phyloP scores from a whole-genome alignment of 148 eudicot genomes.

The Bassia scoparia region DNA sequence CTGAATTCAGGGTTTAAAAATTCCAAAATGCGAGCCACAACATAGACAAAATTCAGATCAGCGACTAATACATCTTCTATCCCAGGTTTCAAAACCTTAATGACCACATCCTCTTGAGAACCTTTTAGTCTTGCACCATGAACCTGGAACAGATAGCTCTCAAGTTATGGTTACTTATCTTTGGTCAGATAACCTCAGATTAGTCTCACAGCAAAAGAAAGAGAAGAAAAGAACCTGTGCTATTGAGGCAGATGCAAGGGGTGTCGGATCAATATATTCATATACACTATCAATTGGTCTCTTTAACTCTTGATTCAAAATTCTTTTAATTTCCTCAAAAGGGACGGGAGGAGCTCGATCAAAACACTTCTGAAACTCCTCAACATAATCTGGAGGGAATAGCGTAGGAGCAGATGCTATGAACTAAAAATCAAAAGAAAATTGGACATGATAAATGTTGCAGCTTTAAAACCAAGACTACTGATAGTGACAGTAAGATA shows the following conservation, averaged over 20 bases:
- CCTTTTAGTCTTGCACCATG: constrained; percentile 91
- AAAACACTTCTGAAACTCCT: constrained; percentile 93
- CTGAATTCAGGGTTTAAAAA: constrained; percentile 84
- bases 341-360: constrained; percentile 86
- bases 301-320: constrained; percentile 69
- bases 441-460: constrained; percentile 17
- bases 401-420: constrained; percentile 94
- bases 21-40: constrained; percentile 89
- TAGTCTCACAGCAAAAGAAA: constrained; percentile 13
- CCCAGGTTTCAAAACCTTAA: constrained; percentile 97
- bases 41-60: constrained; percentile 88
- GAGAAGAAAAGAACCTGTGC: constrained; percentile 63
- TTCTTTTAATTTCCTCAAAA: constrained; percentile 72
- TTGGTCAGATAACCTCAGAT: constrained; percentile 13
- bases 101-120: constrained; percentile 81
- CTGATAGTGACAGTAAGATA: not conserved
- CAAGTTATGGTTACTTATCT: constrained; percentile 15
- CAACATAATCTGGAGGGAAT: constrained; percentile 90
- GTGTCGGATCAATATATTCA: constrained; percentile 91
- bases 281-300: constrained; percentile 80
- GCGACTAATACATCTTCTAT: constrained; percentile 88
- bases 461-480: not conserved
- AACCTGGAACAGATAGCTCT: constrained; percentile 51
- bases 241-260: constrained; percentile 95
- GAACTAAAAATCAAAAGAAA: constrained; percentile 48